Percentiles rank a stretch among this genome's conserved stretches.
Conservation (phyloP, 2,329 filamentous ascomycete species). For the Cadophora sp. region DNA sequence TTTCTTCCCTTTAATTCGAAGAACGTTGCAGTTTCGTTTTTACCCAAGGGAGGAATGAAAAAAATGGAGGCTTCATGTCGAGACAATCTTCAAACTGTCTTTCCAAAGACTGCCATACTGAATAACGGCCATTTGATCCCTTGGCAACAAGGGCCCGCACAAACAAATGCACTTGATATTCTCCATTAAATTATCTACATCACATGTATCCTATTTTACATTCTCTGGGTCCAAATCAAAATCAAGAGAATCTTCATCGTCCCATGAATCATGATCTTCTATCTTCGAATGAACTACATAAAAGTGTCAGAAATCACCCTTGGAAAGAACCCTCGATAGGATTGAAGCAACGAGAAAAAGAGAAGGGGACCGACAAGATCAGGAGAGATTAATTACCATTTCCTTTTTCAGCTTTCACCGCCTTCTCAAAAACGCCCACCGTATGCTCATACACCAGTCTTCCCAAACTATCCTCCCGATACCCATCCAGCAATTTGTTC, state of each 20-base stretch:
- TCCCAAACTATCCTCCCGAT: conserved; percentile 41
- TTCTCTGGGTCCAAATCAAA: not conserved
- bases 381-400: conserved; percentile 15
- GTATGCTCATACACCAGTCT: conserved; percentile 46
- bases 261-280: not conserved
- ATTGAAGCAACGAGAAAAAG: not conserved
- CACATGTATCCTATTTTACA: not conserved
- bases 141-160: too few relatives aligned
- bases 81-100: too few relatives aligned
- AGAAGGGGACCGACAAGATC: conserved; percentile 8
- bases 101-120: too few relatives aligned
- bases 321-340: not conserved
- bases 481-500: conserved; percentile 40
- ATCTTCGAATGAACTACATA: not conserved
- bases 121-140: too few relatives aligned
- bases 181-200: too few relatives aligned
- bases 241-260: conserved; percentile 4
- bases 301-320: not conserved
- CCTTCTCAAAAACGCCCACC: conserved; percentile 30
- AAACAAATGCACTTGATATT: too few relatives aligned
- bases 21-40: too few relatives aligned
- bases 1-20: too few relatives aligned
- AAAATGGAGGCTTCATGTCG: too few relatives aligned
- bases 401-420: conserved; percentile 2
- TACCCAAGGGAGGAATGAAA: too few relatives aligned